Evolutionary conservation across 345 rosid genomes (phyloP).

Genomic region (Arabidopsis thaliana): TAIR10.1 NC_003075.7:9500501-9501000

Average conservation of each 20-base stretch:
- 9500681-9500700: not conserved
- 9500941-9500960: not conserved
- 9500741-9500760: no score
- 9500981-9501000: not conserved
- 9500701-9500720: not conserved
- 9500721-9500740: not conserved
- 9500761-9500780: not conserved
- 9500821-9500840: no score
- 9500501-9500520: no score
- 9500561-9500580: not conserved
- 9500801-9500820: no score
- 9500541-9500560: not conserved
- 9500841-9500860: no score
- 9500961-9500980: not conserved
- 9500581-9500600: not conserved
- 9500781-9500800: no score
- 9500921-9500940: no score
- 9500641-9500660: not conserved
- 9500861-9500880: not conserved
- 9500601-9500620: no score
- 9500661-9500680: not conserved
- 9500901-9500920: no score
- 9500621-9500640: not conserved
- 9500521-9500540: no score
- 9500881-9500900: not conserved